Base-by-base conservation (phyloP, 257 asterid species). In the Salvia hispanica region DNA sequence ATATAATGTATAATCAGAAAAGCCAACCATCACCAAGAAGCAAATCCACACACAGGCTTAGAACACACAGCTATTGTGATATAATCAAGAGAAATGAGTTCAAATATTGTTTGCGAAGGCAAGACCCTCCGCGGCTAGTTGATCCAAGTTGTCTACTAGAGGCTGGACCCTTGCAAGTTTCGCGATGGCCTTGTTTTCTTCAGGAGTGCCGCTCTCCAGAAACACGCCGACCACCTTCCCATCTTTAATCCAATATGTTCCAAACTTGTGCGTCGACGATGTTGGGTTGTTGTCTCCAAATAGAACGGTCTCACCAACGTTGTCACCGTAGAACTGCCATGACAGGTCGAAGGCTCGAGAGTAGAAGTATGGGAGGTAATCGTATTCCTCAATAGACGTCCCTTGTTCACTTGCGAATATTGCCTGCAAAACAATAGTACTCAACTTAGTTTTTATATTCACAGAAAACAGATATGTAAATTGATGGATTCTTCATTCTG, bases 311-410 rank as follows among this genome's bases (percentile, higher is more conserved):
- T 92, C 96, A 1, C 96, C 95, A 13, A 79, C 92, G 16, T 86
- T 92, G 82, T 87, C 95, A 5, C 98, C 96, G 13, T 92, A 89
- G 87, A 87, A 89, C 70, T 92, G 96, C 96, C 96, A 92, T 31
- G 96, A 92, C 74, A 92, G 76, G 77, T 87, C 95, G 15, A 89
- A 89, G 31, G 92, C 85, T 34, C 95, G 96, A 33, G 96, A 89
- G 60, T 92, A 89, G 85, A 89, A 89, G 83, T 56, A 89, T 0
- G 98, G 98, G 28, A 92, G 96, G 78, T 92, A 92, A 84, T 85
- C 92, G 28, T 92, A 92, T 65, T 81, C 96, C 2, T 87, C 95
- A 7, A 92, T 55, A 3, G 91, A 39, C 11, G 68, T 79, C 56
- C 92, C 92, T 76, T 85, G 81, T 60, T 76, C 95, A 46, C 77